Base-by-base conservation (phyloP, 371 early-diverging fungal species). In the Vairimorpha necatrix region DNA sequence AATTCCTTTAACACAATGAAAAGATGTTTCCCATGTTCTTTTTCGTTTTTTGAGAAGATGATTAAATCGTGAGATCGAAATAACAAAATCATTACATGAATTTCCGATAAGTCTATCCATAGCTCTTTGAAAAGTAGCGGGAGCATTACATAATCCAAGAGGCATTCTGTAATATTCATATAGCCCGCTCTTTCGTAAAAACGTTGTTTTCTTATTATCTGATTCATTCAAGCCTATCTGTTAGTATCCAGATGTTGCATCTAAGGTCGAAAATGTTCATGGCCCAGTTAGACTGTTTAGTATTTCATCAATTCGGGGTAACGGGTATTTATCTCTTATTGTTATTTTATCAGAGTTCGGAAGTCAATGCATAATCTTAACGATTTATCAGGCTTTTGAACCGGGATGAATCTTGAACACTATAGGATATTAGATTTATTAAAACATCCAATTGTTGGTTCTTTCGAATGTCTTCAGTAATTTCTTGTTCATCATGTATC, bases 151-250 rank as follows among this genome's bases (percentile, higher is more conserved):
- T 61, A 30, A n/a, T 9, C 30, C 61, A 11, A 70, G 13, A 13
- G 70, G 70, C 67, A 70, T 70, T 24, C 70, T n/a, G 42, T 39
- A 67, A 46, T 9, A 70, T 32, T 70, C 67, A 46, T 67, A 70
- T 39, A 65, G 30, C 24, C 70, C n/a, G 13, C n/a, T 32, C 26
- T 63, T 54, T 2, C 76, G 72, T n/a, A 78, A 67, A 53, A 87
- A 87, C 0, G 84, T 86, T 0, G 87, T 85, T 34, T 85, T 82
- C 22, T 82, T 42, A 0, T 58, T 71, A 16, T 77, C 78, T 3
- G 36, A 67, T 22, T 72, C 66, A 1, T 72, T 0, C 2, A 33
- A 83, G 69, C 0, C 73, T 6, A 86, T 80, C 30, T 61, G 61
- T 2, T 30, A 30, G n/a, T 61, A 61, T 30, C 61, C 30, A 61